Percentiles rank a stretch among this genome's conserved stretches.
Evolutionary conservation across 1,284 basidiomycete species (phyloP).

Genomic region (Trichosporon coremiiforme): DNA sequence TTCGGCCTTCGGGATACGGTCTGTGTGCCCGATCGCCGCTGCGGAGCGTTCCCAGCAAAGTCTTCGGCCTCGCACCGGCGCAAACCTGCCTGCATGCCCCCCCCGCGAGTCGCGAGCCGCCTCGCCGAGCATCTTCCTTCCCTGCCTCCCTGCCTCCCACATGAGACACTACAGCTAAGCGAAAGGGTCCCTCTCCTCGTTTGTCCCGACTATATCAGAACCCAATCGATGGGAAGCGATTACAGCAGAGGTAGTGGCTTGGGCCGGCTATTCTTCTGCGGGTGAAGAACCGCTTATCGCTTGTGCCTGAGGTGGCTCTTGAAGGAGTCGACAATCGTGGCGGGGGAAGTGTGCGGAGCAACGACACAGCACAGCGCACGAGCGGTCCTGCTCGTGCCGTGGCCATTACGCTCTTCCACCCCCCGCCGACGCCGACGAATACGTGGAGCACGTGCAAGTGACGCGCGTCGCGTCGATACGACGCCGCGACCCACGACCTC

Average conservation of each 20-base stretch:
- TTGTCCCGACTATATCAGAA: background rate
- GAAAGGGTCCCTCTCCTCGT: background rate
- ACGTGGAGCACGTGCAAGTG: background rate
- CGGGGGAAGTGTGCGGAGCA: background rate
- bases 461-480: background rate
- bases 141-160: background rate
- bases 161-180: background rate
- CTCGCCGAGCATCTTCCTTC: background rate
- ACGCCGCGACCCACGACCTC: no score
- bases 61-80: background rate
- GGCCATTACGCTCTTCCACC: no score
- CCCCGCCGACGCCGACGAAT: background rate
- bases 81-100: background rate
- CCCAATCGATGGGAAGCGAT: background rate
- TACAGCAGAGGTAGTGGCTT: background rate
- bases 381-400: background rate
- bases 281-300: background rate
- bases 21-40: background rate
- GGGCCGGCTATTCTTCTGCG: background rate
- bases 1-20: background rate
- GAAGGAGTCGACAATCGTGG: background rate
- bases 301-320: background rate
- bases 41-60: background rate
- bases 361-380: background rate
- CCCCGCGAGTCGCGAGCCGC: background rate